Evolutionary conservation across 805 yeast genomes (phyloP).

Genomic region (Starmerella bombicola): DNA sequence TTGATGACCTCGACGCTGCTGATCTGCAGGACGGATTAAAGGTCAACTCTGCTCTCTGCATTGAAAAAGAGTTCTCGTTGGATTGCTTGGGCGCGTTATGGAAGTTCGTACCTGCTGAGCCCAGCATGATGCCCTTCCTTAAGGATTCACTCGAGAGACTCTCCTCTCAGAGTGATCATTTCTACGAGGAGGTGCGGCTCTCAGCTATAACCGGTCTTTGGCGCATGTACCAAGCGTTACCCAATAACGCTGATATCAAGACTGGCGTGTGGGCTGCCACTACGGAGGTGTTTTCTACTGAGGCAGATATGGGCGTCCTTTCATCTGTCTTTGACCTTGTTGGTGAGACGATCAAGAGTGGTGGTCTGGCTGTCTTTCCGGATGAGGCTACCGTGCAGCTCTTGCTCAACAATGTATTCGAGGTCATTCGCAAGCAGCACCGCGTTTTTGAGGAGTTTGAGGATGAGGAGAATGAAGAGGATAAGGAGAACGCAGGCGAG

Average conservation of each 20-base stretch:
- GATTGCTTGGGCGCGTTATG: conserved; percentile 76
- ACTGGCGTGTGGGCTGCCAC: conserved; percentile 57
- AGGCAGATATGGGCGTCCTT: conserved; percentile 74
- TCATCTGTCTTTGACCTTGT: conserved; percentile 63
- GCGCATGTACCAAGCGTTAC: conserved; percentile 65
- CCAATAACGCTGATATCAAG: conserved; percentile 48
- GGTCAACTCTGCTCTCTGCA: conserved; percentile 87
- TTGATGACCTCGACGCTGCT: conserved; percentile 31
- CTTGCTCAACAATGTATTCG: conserved; percentile 58
- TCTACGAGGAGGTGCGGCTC: conserved; percentile 77
- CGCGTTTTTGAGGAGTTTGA: conserved; percentile 32
- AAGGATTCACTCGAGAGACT: conserved; percentile 33
- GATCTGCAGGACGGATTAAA: conserved; percentile 47
- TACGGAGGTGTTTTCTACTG: conserved; percentile 52
- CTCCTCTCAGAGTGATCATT: conserved; percentile 66
- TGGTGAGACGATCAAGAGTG: conserved; percentile 50
- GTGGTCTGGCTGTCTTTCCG: conserved; percentile 60
- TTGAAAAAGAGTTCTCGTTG: conserved; percentile 83
- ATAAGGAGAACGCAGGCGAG: conserved; percentile 44
- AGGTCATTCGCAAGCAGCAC: conserved; percentile 69
- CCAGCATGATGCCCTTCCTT: conserved; percentile 16
- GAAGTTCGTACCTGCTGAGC: conserved; percentile 53
- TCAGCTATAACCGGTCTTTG: conserved; percentile 72
- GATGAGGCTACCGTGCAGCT: conserved; percentile 46
- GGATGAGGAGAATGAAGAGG: conserved; percentile 46